A percentile compares a stretch with the other conserved stretches of the same genome.
Evolutionary conservation across 345 rosid species (phyloP).

Genomic region (Corchorus olitorius): DNA sequence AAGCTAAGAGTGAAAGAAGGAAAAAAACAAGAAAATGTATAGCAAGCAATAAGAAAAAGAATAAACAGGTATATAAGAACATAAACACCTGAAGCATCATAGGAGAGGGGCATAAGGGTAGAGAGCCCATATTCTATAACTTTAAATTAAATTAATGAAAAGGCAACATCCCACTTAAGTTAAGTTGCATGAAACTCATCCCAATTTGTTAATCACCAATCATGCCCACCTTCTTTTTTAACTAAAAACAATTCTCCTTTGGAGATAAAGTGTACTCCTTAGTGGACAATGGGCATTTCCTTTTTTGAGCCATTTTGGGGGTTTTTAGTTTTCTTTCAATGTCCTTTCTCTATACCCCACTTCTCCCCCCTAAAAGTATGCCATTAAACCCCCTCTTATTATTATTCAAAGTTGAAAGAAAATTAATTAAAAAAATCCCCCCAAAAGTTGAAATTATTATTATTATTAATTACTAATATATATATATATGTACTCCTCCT

Average conservation of each 20-base stretch:
- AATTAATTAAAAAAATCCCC: too few relatives aligned
- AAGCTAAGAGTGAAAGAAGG: conserved; percentile 10
- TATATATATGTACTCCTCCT: too few relatives aligned
- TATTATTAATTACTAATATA: too few relatives aligned
- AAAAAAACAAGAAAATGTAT: conserved; percentile 8
- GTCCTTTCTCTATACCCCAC: conserved; percentile 44
- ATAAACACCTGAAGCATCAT: conserved; percentile 49
- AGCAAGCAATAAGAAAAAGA: conserved; percentile 17
- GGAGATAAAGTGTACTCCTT: conserved; percentile 39
- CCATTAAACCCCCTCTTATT: conserved; percentile 24
- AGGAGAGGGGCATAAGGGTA: conserved; percentile 32
- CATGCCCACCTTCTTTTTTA: conserved; percentile 37
- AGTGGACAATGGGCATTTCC: conserved; percentile 97
- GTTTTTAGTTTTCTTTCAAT: background rate
- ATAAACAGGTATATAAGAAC: conserved; percentile 43
- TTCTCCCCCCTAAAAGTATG: conserved; percentile 30
- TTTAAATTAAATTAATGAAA: conserved; percentile 39
- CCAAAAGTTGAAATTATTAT: background rate
- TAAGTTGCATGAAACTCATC: conserved; percentile 72
- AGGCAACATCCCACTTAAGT: conserved; percentile 46
- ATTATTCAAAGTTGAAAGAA: conserved; percentile 20
- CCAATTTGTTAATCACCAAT: conserved; percentile 54
- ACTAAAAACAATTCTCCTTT: conserved; percentile 29
- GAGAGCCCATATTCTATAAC: conserved; percentile 31
- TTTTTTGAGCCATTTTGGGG: conserved; percentile 34